Base-by-base conservation (phyloP, 2,329 filamentous ascomycete genomes). In the Claviceps pusilla region DNA sequence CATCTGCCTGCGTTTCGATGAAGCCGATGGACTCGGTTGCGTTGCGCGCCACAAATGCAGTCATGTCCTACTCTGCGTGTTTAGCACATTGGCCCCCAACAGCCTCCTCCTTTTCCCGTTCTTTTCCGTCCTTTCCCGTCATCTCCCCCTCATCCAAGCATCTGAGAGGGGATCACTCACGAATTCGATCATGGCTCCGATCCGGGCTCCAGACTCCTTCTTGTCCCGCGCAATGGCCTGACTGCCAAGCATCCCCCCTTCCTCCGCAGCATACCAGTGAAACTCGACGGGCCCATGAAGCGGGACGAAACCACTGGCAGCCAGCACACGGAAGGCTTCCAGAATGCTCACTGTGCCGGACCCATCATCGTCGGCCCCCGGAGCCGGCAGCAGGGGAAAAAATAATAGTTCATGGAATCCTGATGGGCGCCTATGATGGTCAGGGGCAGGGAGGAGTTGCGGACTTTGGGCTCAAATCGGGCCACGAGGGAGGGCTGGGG, bases 161-260 rank as follows among this genome's bases (percentile, higher is more conserved):
- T 33, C 31, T 33, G 31, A 33, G 7, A 11, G 3, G 24, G 12
- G 19, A 19, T 19, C 14, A 60, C 63, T 56, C 48, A 66, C 64
- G 57, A 69, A 69, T 66, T 88, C 84, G 57, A 89, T 73, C 85
- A 89, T 89, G 41, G 84, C 84, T 59, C 83, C 86, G 60, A 88
- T 76, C 50, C 80, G 74, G 7, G 76, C 76, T 45, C 76, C 75
- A 45, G 77, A 71, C 61, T 79, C 77, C 65, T 80, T 77, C 66
- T 88, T 88, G 14, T 77, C 72, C 48, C 76, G 74, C 67, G 86
- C 87, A 62, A 88, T 79, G 9, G 80, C 83, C 63, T 87, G 83
- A 49, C 80, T 84, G 31, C 75, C 74, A 3, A 76, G 68, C 7
- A 76, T 65, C 14, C 75, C 73, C 10, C 67, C 71, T 59, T 77